A percentile compares a stretch with the other conserved stretches of the same genome.
Evolutionary conservation across 2,329 filamentous ascomycete genomes (phyloP).

Genomic region (Calonectria fujianensis): DNA sequence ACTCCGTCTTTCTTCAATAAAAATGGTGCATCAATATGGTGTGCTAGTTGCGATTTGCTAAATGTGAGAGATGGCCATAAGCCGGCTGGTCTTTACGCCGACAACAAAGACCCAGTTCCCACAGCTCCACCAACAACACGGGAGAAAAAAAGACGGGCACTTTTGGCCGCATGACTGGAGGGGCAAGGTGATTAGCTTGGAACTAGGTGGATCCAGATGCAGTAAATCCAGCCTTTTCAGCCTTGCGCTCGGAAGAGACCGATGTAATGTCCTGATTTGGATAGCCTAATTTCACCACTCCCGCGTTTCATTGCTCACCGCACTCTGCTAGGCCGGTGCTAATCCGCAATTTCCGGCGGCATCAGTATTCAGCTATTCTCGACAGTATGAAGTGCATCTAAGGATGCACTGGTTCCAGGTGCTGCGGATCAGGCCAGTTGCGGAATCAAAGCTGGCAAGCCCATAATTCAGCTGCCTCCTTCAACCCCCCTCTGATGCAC

Average conservation of each 20-base stretch:
- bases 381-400: background rate
- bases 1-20: too few species aligned
- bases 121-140: background rate
- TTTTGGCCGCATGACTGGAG: background rate
- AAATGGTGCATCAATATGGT: background rate
- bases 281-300: background rate
- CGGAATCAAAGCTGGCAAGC: background rate
- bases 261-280: background rate
- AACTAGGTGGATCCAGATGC: background rate
- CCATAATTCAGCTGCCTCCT: background rate
- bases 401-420: too few species aligned
- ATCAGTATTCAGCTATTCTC: background rate
- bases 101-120: background rate
- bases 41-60: background rate
- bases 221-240: background rate
- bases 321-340: too few species aligned
- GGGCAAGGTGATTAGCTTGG: background rate
- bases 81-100: constrained; percentile 8
- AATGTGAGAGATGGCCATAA: background rate
- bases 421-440: background rate
- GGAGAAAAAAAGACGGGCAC: background rate
- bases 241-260: background rate
- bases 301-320: background rate
- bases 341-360: background rate
- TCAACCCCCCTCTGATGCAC: background rate